Evolutionary conservation across 179 eudicot genomes (phyloP), one percentile per base, ranked within the genome.

Genomic region (Carnegiea gigantea): DNA sequence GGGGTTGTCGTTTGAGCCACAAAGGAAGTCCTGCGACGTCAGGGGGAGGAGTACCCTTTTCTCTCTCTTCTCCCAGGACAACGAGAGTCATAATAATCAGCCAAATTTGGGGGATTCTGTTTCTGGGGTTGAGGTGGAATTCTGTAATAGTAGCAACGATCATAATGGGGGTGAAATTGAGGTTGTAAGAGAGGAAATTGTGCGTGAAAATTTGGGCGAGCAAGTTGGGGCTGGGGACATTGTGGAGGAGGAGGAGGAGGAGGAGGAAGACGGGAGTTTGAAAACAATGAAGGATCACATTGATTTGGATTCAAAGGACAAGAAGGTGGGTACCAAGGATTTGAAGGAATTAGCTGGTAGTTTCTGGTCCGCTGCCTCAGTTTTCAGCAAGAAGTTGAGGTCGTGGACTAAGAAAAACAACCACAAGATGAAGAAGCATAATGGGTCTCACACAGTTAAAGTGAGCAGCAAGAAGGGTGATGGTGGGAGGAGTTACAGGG

Each of bases 291-390:
- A 96, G 77, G 93, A 96, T 77, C 93, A 94, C 77, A 89, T 95
- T 57, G 93, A 92, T 82, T 86, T 91, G 23, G 93, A 95, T 80
- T 86, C 90, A 1, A 90, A 86, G n/a, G 86, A 79, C 30, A 95
- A 94, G 87, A 94, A 94, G 83, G 72, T 77, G 36, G 84, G 89
- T 0, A 77, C 86, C 17, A 87, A 82, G 64, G 95, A 85, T 82
- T 74, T 88, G 79, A 90, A 88, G 88, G 96, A 86, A 24, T 80
- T 88, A 18, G 89, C 90, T 0, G 94, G 94, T 6, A 90, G 90
- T 76, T 91, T 96, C 70, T 96, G 98, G 99, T 89, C 93, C 0
- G 97, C 98, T 0, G 99, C 99, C 0, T 94, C 99, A 15, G 98
- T 94, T 48, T 95, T 95, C 78, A 90, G 97, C 82, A 96, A 92